These are phyloP conservation scores for Phaffomyces opuntiae DNA, from an alignment of 805 yeast genomes.

Conservation along the genomic window DNA sequence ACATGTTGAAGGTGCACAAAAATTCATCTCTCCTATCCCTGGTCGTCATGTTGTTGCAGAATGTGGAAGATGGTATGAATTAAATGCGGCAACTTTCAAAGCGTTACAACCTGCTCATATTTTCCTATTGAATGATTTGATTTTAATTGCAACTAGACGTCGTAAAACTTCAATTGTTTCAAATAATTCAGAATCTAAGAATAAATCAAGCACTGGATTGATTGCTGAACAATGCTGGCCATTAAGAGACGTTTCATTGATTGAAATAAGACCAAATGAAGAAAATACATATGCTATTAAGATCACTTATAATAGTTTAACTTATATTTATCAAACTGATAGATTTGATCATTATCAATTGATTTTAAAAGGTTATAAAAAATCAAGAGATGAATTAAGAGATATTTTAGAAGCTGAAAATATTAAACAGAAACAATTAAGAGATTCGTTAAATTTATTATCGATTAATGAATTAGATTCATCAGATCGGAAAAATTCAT, in stretches of 20 bases:
- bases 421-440: slow-evolving; percentile 33
- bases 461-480: slow-evolving; percentile 21
- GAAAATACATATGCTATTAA: slow-evolving; percentile 33
- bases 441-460: slow-evolving; percentile 39
- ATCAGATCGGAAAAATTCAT: neutral
- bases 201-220: slow-evolving; percentile 24
- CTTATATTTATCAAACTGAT: slow-evolving; percentile 57
- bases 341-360: slow-evolving; percentile 48
- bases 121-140: slow-evolving; percentile 68
- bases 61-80: slow-evolving; percentile 79
- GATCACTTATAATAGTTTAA: slow-evolving; percentile 39
- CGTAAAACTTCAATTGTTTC: slow-evolving; percentile 22
- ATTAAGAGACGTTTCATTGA: slow-evolving; percentile 44
- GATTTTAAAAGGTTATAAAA: slow-evolving; percentile 47
- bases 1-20: slow-evolving; percentile 89
- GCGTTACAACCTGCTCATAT: slow-evolving; percentile 70
- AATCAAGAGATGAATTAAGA: slow-evolving; percentile 54
- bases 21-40: slow-evolving; percentile 62
- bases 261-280: slow-evolving; percentile 14
- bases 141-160: slow-evolving; percentile 66
- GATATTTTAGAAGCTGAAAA: slow-evolving; percentile 48
- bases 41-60: slow-evolving; percentile 78
- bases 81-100: slow-evolving; percentile 80
- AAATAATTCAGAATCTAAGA: slow-evolving; percentile 14
- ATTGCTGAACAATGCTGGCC: slow-evolving; percentile 80